A percentile compares a stretch with the other conserved stretches of the same genome.
Conservation (phyloP, 352 stramenopile genomes). For the Pythium brachiatum region DNA sequence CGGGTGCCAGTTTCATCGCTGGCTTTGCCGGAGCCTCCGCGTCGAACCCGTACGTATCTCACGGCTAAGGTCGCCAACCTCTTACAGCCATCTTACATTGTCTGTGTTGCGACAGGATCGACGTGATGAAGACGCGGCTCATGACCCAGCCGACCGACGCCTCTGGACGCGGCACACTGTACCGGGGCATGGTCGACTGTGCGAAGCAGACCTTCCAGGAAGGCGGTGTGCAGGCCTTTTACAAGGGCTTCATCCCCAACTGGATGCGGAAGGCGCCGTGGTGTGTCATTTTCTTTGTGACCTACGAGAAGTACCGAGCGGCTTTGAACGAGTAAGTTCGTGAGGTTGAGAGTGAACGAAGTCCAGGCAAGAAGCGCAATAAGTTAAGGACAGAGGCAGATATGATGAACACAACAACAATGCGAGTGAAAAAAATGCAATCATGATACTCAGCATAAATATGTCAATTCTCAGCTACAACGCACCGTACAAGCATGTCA, state of each 20-base stretch:
- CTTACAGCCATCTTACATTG: not conserved
- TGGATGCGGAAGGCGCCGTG: constrained; percentile 87
- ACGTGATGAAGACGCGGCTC: constrained; percentile 83
- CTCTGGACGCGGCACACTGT: constrained; percentile 48
- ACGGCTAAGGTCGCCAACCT: not conserved
- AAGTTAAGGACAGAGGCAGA: not conserved
- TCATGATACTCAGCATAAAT: constrained; percentile 6
- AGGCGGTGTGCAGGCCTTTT: constrained; percentile 65
- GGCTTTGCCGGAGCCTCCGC: constrained; percentile 70
- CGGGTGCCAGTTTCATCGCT: constrained; percentile 68
- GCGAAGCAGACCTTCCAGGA: constrained; percentile 64
- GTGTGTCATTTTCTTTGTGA: constrained; percentile 87
- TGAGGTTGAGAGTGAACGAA: not conserved
- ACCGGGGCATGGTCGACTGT: constrained; percentile 73
- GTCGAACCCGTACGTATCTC: constrained; percentile 67
- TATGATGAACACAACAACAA: not conserved
- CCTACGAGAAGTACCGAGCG: constrained; percentile 78
- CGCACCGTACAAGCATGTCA: not conserved
- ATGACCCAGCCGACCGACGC: constrained; percentile 78
- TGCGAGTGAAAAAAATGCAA: constrained; percentile 1
- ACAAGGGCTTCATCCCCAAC: constrained; percentile 87
- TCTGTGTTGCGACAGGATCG: constrained; percentile 41
- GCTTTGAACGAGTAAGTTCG: constrained; percentile 29
- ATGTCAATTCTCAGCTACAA: constrained; percentile 4
- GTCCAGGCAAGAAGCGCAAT: not conserved